Evolutionary conservation across 306 rosid species (phyloP), one percentile per base, ranked within the genome.

Genomic region (Cyamopsis tetragonoloba): DNA sequence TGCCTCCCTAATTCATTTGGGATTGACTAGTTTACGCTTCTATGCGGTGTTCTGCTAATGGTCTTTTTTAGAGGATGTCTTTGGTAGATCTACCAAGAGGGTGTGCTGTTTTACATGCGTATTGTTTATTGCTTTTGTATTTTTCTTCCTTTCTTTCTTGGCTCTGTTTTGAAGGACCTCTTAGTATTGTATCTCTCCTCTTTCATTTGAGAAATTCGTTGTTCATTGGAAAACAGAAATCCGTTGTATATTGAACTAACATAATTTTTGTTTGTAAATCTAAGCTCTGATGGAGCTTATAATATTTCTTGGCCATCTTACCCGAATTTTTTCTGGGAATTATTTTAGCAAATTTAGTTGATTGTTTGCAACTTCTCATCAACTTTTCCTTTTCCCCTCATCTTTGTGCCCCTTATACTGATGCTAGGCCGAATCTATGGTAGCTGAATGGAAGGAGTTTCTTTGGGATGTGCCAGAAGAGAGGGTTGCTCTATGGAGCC

Each of bases 381-480:
- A 56, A 57, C 48, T 41, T 19, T 64, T 43, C 48, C 34, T 19
- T 64, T 43, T 71, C 12, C 12, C 9, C 63, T 66, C 17, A 48
- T 22, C 48, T 51, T 51, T 31, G 27, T 43, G 43, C 46, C 38
- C 22, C 44, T 72, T 56, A 10, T 31, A 18, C 61, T 60, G 58
- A 70, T 78, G 57, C 48, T 73, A 92, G 98, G 98, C 96, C 13
- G 98, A 92, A 81, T 89, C 98, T 61, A 92, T 92, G 98, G 96
- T 92, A 54, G 86, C 91, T 38, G 98, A 92, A 72, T 92, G 98
- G 98, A 87, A 89, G 79, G 98, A 89, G 74, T 92, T 86, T 74
- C 96, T 92, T 79, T 92, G 98, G 98, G 98, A 92, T 72, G 98
- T 92, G 64, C 93, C 95, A 44, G 98, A 92, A 79, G 98, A 92